Evolutionary conservation across 208 protist genomes (phyloP).

Genomic region (Acanthamoeba divionensis): DNA sequence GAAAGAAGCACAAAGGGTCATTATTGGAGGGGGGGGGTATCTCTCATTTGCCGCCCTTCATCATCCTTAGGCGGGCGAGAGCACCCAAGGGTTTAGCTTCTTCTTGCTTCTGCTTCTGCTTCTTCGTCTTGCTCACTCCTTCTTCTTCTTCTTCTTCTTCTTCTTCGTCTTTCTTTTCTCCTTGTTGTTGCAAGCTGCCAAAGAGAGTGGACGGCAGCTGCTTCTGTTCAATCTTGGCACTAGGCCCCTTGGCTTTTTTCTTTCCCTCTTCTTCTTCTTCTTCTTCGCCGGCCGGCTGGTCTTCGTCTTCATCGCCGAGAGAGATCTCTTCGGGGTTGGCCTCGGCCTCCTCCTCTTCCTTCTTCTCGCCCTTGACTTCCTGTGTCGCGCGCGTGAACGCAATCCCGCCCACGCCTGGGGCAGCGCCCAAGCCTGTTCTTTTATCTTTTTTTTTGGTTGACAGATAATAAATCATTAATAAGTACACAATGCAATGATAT

Average conservation of each 20-base stretch:
- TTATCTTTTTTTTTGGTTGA: background rate
- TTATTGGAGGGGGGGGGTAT: too few species aligned
- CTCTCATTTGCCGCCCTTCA: background rate
- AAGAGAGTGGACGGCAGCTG: background rate
- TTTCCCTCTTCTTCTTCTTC: background rate
- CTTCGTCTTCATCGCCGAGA: conserved; percentile 25
- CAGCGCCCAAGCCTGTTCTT: background rate
- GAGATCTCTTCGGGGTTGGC: conserved; percentile 44
- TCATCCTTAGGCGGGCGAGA: background rate
- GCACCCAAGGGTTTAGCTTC: background rate
- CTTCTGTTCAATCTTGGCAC: conserved; percentile 34
- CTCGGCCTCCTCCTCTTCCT: background rate
- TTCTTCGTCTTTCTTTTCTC: background rate
- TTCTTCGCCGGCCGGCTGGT: background rate
- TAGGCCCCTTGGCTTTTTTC: background rate
- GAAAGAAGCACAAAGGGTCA: too few species aligned
- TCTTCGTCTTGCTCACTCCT: too few species aligned
- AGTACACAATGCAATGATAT: too few species aligned
- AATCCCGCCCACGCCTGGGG: background rate
- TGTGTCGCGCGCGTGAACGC: background rate
- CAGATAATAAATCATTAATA: too few species aligned
- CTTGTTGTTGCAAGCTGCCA: conserved; percentile 23
- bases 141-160: too few species aligned
- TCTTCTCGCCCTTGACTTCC: background rate
- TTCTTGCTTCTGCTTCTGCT: background rate